Percentiles rank a stretch among this genome's conserved stretches.
Conservation (phyloP, 179 eudicot genomes). For the Spergularia azorica region DNA sequence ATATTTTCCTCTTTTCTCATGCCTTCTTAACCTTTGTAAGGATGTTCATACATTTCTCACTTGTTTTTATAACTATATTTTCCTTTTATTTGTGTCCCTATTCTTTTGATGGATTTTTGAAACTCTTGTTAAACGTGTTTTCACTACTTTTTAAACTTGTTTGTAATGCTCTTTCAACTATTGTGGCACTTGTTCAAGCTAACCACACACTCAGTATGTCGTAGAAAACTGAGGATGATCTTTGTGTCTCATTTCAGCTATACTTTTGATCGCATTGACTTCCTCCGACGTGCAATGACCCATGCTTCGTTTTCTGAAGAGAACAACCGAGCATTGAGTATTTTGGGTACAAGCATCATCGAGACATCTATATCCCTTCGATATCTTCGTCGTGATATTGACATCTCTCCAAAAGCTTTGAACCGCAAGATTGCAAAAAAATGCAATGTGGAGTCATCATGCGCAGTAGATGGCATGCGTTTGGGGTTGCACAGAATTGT, state of each 20-base stretch:
- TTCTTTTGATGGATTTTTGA: too few species aligned
- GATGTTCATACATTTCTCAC: too few species aligned
- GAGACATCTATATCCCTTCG: conserved; percentile 51
- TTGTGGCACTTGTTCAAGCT: too few species aligned
- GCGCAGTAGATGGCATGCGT: conserved; percentile 57
- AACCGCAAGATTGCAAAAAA: conserved; percentile 47
- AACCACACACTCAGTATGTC: too few species aligned
- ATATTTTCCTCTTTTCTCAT: too few species aligned
- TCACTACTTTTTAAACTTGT: too few species aligned
- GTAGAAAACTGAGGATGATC: not conserved
- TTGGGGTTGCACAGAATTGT: conserved; percentile 63
- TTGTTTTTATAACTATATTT: too few species aligned
- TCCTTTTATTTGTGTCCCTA: too few species aligned
- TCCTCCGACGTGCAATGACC: conserved; percentile 79
- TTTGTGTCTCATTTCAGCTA: conserved; percentile 44
- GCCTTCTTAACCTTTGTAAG: too few species aligned
- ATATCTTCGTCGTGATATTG: conserved; percentile 45
- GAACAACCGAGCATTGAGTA: conserved; percentile 76
- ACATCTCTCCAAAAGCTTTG: conserved; percentile 62
- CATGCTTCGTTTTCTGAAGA: conserved; percentile 84
- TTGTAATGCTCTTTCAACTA: too few species aligned
- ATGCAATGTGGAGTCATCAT: conserved; percentile 60
- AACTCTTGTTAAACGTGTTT: too few species aligned
- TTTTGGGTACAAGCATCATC: conserved; percentile 65
- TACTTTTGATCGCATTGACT: conserved; percentile 43